Evolutionary conservation across 2,329 filamentous ascomycete genomes (phyloP), one percentile per base, ranked within the genome.

Genomic region (Sporothrix euskadiensis): DNA sequence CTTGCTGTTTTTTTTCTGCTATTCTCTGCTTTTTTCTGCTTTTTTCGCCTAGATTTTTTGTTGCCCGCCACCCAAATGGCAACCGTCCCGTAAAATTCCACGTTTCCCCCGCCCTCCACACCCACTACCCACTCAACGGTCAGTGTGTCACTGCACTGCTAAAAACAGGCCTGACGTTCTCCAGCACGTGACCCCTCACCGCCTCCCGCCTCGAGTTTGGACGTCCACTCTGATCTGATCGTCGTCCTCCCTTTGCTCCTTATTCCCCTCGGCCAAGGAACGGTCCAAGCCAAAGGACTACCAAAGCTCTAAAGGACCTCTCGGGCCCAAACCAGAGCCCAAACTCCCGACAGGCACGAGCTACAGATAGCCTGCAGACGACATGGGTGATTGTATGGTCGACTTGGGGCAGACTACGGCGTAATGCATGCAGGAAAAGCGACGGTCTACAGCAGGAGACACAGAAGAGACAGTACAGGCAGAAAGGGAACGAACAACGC

Each of bases 41-140:
- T 41, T 54, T 19, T 6, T 68, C 65, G 30, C 68, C 32, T 30
- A 19, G 16, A 19, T 10, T 61, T 61, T 35, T 26, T 14, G 16
- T n/a, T 71, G 69, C 54, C 54, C 69, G 52, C 52, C 69, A 56
- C 54, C 49, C 71, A 39, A 73, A 54, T 52, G n/a, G 41, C n/a
- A 35, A 44, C 49, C 35, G 30, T 69, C 65, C 71, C 71, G 71
- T 69, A 73, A 69, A 69, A 3, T 73, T 39, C 71, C 71, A 69
- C 63, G 22, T 65, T 26, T 30, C 30, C 41, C 52, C 54, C 52
- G 63, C 49, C 52, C 63, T 47, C 52, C 69, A 71, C 68, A 44
- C 12, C 71, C 54, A 49, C 30, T 8, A 49, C 39, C 35, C 30
- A n/a, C 26, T 49, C 69, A 41, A 12, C 19, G n/a, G 6, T n/a